Evolutionary conservation across 2,329 filamentous ascomycete genomes (phyloP).

Genomic region (Macrophomina tecta): DNA sequence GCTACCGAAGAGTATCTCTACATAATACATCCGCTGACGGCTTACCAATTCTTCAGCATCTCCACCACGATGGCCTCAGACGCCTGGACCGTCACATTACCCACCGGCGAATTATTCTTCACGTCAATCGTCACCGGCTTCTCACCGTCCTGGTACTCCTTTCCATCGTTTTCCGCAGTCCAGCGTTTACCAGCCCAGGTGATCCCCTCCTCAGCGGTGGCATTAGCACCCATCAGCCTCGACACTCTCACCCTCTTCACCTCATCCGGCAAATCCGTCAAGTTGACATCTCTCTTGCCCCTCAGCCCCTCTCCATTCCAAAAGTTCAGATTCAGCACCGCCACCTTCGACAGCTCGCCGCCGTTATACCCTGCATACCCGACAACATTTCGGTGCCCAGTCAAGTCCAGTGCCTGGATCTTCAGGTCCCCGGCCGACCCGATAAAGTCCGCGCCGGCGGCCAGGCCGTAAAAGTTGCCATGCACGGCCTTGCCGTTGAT

Average conservation of each 20-base stretch:
- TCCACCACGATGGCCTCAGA: background rate
- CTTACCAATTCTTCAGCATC: background rate
- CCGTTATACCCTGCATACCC: background rate
- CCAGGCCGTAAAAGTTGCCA: background rate
- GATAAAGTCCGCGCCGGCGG: background rate
- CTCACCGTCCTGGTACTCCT: background rate
- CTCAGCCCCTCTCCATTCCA: background rate
- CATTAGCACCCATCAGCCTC: background rate
- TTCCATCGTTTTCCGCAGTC: constrained; percentile 36
- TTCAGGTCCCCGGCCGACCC: background rate
- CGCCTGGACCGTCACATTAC: background rate
- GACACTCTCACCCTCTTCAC: background rate
- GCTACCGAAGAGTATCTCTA: too few relatives aligned
- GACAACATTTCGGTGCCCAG: background rate
- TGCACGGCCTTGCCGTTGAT: background rate
- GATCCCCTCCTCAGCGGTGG: too few relatives aligned
- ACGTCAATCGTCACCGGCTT: background rate
- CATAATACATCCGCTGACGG: too few relatives aligned
- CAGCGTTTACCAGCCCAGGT: background rate
- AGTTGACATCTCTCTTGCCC: background rate
- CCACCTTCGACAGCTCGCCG: background rate
- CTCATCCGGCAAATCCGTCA: background rate
- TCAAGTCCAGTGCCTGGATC: background rate
- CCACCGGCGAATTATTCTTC: background rate
- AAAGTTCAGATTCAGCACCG: background rate